A percentile compares a stretch with the other conserved stretches of the same genome.
Evolutionary conservation across 805 yeast genomes (phyloP).

Genomic region (Saccharomycopsis capsularis): DNA sequence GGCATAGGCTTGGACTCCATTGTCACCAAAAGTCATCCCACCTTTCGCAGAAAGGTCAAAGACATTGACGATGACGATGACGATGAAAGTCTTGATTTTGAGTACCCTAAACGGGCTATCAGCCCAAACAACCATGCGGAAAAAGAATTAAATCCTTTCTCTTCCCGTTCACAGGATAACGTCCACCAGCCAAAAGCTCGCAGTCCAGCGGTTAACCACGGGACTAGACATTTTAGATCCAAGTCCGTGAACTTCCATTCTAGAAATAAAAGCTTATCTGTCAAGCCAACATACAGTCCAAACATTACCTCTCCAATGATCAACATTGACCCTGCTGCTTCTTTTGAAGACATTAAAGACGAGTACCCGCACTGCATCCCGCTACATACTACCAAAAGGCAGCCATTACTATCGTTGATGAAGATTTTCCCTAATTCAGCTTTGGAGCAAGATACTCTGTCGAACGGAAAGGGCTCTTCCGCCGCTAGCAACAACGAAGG

Average conservation of each 20-base stretch:
- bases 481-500: background rate
- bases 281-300: slow-evolving; percentile 9
- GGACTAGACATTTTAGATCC: slow-evolving; percentile 12
- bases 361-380: slow-evolving; percentile 22
- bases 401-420: slow-evolving; percentile 17
- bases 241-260: slow-evolving; percentile 22
- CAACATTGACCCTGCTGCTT: slow-evolving; percentile 4
- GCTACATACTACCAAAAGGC: slow-evolving; percentile 12
- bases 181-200: background rate
- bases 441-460: background rate
- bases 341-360: slow-evolving; percentile 16
- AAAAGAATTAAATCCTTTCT: slow-evolving; percentile 1
- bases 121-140: background rate
- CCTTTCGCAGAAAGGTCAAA: background rate
- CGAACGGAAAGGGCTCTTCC: background rate
- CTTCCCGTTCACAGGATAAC: background rate
- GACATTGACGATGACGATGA: slow-evolving; percentile 14
- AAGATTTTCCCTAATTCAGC: slow-evolving; percentile 5
- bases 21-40: background rate
- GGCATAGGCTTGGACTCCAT: slow-evolving; percentile 7
- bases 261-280: slow-evolving; percentile 19
- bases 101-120: background rate
- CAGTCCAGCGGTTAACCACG: background rate
- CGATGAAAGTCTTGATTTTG: slow-evolving; percentile 4
- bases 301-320: slow-evolving; percentile 7